phyloP scores from a whole-genome alignment of 208 protist genomes.

The Leishmania guyanensis region DNA sequence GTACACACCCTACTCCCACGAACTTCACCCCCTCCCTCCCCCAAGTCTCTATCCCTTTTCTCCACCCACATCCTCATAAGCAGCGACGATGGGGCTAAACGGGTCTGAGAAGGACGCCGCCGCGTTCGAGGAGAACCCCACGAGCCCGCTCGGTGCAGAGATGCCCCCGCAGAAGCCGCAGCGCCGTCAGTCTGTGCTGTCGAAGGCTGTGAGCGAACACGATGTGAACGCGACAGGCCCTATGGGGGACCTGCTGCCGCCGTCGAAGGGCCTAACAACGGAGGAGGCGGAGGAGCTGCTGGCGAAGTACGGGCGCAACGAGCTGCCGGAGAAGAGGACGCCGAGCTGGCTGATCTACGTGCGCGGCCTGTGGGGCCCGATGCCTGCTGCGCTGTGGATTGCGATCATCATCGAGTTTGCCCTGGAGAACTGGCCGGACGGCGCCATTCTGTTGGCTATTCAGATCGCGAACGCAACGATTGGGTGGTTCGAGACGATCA shows the following conservation, averaged over 20 bases:
- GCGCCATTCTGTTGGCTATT: constrained; percentile 83
- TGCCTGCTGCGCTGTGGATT: constrained; percentile 90
- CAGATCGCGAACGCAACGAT: constrained; percentile 85
- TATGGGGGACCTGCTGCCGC: constrained; percentile 38
- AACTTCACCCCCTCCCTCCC: neutral
- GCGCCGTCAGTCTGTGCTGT: constrained; percentile 70
- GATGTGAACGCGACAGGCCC: constrained; percentile 38
- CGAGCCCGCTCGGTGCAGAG: constrained; percentile 30
- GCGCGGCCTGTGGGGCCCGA: constrained; percentile 81
- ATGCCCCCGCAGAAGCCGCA: constrained; percentile 57
- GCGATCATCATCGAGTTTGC: constrained; percentile 90
- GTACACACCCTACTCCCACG: neutral
- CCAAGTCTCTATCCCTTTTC: neutral
- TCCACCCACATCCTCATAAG: neutral
- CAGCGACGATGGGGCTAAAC: neutral
- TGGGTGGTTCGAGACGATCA: constrained; percentile 93
- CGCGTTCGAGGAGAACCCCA: constrained; percentile 40
- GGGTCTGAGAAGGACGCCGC: too few species aligned
- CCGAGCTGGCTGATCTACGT: constrained; percentile 84
- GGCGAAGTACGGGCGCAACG: constrained; percentile 72
- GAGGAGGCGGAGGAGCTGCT: constrained; percentile 68
- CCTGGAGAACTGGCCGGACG: constrained; percentile 87
- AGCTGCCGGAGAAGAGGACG: constrained; percentile 76
- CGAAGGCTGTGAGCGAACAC: constrained; percentile 73
- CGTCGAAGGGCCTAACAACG: constrained; percentile 67